These are phyloP conservation scores for Collybia mongolica DNA, from an alignment of 768 basidiomycete genomes.

Conservation along the genomic window DNA sequence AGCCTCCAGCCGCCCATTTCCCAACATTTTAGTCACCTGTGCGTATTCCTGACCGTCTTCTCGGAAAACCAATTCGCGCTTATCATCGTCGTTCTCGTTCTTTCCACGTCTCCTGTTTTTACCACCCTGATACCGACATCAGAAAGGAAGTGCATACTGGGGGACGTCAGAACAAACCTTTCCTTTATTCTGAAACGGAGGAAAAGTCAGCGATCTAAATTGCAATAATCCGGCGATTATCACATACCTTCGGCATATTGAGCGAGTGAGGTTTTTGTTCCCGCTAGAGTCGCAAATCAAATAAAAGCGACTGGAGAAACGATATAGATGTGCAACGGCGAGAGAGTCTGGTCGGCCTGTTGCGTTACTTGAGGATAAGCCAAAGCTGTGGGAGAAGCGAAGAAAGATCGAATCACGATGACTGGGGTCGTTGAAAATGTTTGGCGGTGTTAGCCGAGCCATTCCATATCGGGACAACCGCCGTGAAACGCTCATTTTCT, in stretches of 20 bases:
- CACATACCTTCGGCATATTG: slow-evolving; percentile 51
- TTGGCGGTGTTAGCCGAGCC: slow-evolving; percentile 14
- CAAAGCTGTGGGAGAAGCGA: slow-evolving; percentile 5
- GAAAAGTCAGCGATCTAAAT: slow-evolving; percentile 10
- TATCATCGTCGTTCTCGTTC: slow-evolving; percentile 99
- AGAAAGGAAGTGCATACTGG: not conserved
- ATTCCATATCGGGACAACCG: not conserved
- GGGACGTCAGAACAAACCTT: slow-evolving; percentile 43
- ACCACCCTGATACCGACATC: slow-evolving; percentile 65
- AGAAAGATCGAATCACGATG: slow-evolving; percentile 7
- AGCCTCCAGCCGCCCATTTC: slow-evolving; percentile 95
- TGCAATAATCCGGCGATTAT: slow-evolving; percentile 7
- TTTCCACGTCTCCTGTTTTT: slow-evolving; percentile 99
- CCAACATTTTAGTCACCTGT: slow-evolving; percentile 98
- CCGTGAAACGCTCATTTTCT: too few species aligned
- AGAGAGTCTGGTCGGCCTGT: not conserved
- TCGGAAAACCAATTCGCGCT: slow-evolving; percentile 97
- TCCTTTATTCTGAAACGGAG: slow-evolving; percentile 61
- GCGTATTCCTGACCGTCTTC: slow-evolving; percentile 99
- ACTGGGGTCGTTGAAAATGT: slow-evolving; percentile 10
- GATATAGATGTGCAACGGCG: not conserved
- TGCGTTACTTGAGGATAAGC: not conserved
- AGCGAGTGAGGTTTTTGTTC: slow-evolving; percentile 7
- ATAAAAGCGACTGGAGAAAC: slow-evolving; percentile 9
- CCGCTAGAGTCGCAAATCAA: slow-evolving; percentile 11